A percentile compares a stretch with the other conserved stretches of the same genome.
Conservation (phyloP, 148 eudicot species). For the Silene conica region DNA sequence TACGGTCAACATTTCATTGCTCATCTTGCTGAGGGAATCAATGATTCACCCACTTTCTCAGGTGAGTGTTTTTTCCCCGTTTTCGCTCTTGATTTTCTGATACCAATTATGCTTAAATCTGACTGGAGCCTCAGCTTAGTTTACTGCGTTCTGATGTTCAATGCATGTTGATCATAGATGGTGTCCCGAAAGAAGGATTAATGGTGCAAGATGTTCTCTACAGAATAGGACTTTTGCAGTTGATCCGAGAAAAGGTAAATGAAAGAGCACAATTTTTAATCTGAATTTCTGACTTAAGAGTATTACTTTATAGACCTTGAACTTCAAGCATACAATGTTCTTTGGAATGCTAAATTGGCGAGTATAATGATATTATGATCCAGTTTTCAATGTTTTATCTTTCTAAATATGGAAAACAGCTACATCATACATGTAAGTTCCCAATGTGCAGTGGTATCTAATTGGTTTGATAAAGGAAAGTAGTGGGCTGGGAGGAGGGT, state of each 20-base stretch:
- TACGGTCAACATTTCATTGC: slow-evolving; percentile 72
- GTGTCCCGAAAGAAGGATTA: slow-evolving; percentile 94
- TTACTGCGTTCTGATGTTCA: slow-evolving; percentile 1
- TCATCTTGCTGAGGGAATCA: slow-evolving; percentile 72
- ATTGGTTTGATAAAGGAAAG: neutral
- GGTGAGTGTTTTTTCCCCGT: slow-evolving; percentile 32
- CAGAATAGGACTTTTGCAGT: slow-evolving; percentile 57
- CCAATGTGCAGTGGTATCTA: neutral
- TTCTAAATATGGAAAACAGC: too few species aligned
- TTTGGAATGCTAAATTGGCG: neutral
- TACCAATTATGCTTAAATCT: neutral
- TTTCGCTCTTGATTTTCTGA: neutral
- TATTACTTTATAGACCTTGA: neutral
- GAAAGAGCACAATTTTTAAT: neutral
- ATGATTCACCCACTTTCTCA: slow-evolving; percentile 72
- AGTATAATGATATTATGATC: neutral
- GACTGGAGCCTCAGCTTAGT: neutral
- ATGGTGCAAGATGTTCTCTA: slow-evolving; percentile 83
- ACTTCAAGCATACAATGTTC: neutral
- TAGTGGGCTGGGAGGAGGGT: neutral
- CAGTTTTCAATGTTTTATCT: neutral
- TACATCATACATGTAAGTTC: too few species aligned
- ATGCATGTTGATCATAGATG: slow-evolving; percentile 50
- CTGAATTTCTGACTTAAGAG: neutral
- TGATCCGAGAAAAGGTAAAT: slow-evolving; percentile 75